phyloP scores from a whole-genome alignment of 257 asterid genomes.

The Jacaranda copaia region DNA sequence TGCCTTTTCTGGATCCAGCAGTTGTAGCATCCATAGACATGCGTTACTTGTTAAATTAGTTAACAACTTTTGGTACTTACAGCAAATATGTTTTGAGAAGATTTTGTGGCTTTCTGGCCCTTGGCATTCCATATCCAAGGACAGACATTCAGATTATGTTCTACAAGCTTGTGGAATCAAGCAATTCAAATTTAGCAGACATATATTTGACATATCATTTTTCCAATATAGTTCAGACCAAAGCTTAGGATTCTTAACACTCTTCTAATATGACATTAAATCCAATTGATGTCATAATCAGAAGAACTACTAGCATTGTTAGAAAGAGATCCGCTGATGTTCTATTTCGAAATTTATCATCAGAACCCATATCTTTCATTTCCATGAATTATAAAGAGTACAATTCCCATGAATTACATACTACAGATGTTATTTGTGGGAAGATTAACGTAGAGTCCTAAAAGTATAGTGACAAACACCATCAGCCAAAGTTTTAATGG shows the following conservation, averaged over 20 bases:
- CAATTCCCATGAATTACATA: neutral
- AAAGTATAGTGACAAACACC: conserved; percentile 3
- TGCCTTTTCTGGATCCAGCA: conserved; percentile 12
- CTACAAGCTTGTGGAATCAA: neutral
- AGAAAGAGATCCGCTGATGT: conserved; percentile 13
- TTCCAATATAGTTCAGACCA: neutral
- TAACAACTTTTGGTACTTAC: neutral
- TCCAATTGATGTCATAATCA: neutral
- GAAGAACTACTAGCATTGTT: conserved; percentile 2
- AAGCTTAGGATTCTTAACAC: neutral
- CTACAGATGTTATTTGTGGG: neutral
- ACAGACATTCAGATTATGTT: neutral
- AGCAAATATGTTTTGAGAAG: conserved; percentile 1
- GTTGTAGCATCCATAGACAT: neutral
- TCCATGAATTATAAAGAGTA: neutral
- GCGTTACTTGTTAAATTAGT: neutral
- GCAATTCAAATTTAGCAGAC: neutral
- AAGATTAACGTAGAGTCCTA: neutral
- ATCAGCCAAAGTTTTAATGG: conserved; percentile 3
- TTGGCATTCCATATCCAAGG: conserved; percentile 12
- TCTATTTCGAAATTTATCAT: conserved; percentile 11
- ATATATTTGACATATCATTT: neutral
- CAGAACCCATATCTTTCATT: neutral
- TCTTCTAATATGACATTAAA: conserved; percentile 8
- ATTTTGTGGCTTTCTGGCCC: neutral